Evolutionary conservation across 805 yeast species (phyloP), one percentile per base, ranked within the genome.

Genomic region (Nakazawaea ishiwadae): DNA sequence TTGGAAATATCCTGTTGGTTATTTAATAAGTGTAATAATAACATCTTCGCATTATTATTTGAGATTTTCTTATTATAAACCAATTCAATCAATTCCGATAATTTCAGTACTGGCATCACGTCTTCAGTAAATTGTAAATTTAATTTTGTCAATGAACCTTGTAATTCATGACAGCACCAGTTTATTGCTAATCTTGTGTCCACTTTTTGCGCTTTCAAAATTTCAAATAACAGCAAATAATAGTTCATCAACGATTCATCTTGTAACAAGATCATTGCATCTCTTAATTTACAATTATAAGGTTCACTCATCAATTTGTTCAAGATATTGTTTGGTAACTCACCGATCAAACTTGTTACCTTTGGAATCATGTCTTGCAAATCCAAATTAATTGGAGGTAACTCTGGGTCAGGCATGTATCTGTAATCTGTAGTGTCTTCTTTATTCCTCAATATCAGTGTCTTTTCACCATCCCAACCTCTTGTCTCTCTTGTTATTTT

Each of bases 371-470:
- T 53, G 4, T 81, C 70, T 0, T 55, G 54, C 1, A 61, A 43
- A 29, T 73, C 65, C 3, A 91, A 56, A 12, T 52, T 45, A 4
- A 90, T 61, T 1, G 63, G 59, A 0, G 93, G 89, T 23, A 93
- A 63, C 58, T 93, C 99, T 2, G 95, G 86, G 58, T 93, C 99
- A 0, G 98, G 96, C 73, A 91, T 82, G 56, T 89, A 93, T 52
- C 98, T 68, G 60, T 93, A 93, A 59, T 93, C 99, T 10, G 85
- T 73, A 0, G 86, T 75, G 30, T 76, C 75, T 57, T 91, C 97
- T 53, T 93, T 93, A 3, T 76, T 68, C 55, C 99, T 75, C 37
- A 84, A 62, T 37, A 74, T 69, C 34, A 72, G 67, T 0, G 98
- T 91, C 31, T 68, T 64, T 3, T 60, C 60, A 2, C 96, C 97